Conservation (phyloP, 2,329 filamentous ascomycete genomes). For the Verticillium nonalfalfae region DNA sequence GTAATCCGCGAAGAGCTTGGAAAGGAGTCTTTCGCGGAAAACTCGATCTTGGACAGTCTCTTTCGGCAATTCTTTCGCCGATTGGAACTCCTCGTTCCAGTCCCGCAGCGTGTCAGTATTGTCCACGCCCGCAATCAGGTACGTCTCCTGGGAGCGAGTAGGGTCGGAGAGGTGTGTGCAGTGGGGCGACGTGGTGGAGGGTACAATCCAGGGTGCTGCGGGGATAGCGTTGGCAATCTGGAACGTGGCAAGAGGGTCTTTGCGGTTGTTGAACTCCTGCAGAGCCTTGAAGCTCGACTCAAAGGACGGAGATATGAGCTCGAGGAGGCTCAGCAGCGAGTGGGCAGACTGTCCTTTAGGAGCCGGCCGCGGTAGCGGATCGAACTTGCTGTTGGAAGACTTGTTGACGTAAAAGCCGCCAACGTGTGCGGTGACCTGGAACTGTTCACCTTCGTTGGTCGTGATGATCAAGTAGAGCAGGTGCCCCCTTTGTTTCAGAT, state of each 20-base stretch:
- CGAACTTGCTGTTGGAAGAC: slow-evolving; percentile 91
- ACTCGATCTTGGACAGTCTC: slow-evolving; percentile 93
- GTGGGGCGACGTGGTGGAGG: slow-evolving; percentile 56
- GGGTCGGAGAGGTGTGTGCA: slow-evolving; percentile 75
- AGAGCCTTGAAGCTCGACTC: slow-evolving; percentile 66
- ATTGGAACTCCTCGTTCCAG: slow-evolving; percentile 99
- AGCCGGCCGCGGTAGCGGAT: slow-evolving; percentile 72
- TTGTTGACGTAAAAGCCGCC: slow-evolving; percentile 97
- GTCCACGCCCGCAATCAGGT: slow-evolving; percentile 82
- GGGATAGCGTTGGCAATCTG: slow-evolving; percentile 94
- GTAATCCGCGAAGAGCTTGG: slow-evolving; percentile 96
- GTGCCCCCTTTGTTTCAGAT: slow-evolving; percentile 86
- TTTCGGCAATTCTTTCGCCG: slow-evolving; percentile 87
- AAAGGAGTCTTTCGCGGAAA: slow-evolving; percentile 87
- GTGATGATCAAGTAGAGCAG: slow-evolving; percentile 83
- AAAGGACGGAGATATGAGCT: slow-evolving; percentile 79
- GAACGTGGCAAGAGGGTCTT: slow-evolving; percentile 86
- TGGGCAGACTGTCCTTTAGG: slow-evolving; percentile 77
- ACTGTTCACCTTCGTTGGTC: slow-evolving; percentile 91
- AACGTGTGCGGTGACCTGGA: slow-evolving; percentile 87
- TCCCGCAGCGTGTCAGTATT: slow-evolving; percentile 91
- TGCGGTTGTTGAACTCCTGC: slow-evolving; percentile 77
- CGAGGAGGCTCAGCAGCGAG: slow-evolving; percentile 77
- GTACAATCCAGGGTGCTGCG: slow-evolving; percentile 85
- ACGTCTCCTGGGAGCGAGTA: slow-evolving; percentile 87